Percentiles rank a stretch among this genome's conserved stretches.
Evolutionary conservation across 2,329 filamentous ascomycete species (phyloP).

Genomic region (Cytospora schulzeri): DNA sequence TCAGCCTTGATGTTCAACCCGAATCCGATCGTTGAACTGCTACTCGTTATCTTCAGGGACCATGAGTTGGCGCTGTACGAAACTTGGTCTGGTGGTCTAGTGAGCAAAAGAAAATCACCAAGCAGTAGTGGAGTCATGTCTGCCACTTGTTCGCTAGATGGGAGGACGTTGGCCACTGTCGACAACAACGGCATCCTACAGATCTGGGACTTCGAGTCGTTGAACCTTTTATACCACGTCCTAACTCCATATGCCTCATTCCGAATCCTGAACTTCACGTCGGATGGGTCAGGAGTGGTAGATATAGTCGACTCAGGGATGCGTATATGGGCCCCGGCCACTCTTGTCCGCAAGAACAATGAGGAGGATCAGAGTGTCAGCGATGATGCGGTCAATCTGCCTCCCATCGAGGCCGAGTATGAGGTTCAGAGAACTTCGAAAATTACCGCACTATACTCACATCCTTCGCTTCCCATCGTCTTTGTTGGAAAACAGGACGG

Average conservation of each 20-base stretch:
- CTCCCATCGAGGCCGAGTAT: constrained; percentile 25
- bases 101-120: constrained; percentile 15
- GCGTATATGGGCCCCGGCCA: constrained; percentile 32
- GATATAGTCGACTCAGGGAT: constrained; percentile 31
- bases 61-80: constrained; percentile 30
- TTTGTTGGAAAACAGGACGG: constrained; percentile 30
- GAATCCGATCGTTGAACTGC: constrained; percentile 29
- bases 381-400: constrained; percentile 21
- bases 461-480: constrained; percentile 24
- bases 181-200: constrained; percentile 28
- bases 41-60: constrained; percentile 31
- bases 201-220: constrained; percentile 33
- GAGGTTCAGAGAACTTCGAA: constrained; percentile 22
- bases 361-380: constrained; percentile 31
- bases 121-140: constrained; percentile 24
- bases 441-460: constrained; percentile 28
- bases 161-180: constrained; percentile 29
- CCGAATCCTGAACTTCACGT: constrained; percentile 30
- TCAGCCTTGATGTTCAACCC: constrained; percentile 32
- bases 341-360: constrained; percentile 29
- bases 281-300: constrained; percentile 29
- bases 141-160: constrained; percentile 29
- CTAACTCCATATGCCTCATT: constrained; percentile 24
- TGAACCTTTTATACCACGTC: constrained; percentile 30
- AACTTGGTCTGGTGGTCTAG: constrained; percentile 27